Evolutionary conservation across 2,329 filamentous ascomycete genomes (phyloP).

Genomic region (Thermoascus crustaceus): DNA sequence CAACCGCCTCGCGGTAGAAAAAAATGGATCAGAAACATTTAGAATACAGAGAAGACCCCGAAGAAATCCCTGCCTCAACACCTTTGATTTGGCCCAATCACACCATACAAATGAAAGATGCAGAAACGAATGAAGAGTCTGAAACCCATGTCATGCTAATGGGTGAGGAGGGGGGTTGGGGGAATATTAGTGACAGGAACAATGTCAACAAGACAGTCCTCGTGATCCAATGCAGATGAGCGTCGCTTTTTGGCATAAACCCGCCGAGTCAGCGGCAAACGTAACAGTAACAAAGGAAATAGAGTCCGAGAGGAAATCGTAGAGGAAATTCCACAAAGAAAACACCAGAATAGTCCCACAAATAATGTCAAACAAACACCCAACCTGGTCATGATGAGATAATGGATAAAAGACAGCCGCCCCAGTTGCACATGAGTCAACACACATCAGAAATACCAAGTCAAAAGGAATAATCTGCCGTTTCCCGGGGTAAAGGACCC

Average conservation of each 20-base stretch:
- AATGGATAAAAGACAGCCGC: not conserved
- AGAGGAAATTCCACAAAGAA: conserved; percentile 5
- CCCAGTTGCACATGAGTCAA: too few relatives aligned
- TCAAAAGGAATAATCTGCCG: too few relatives aligned
- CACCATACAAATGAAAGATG: too few relatives aligned
- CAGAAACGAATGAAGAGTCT: too few relatives aligned
- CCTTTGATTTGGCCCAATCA: too few relatives aligned
- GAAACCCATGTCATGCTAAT: not conserved
- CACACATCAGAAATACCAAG: too few relatives aligned
- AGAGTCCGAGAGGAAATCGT: conserved; percentile 1
- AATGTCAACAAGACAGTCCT: conserved; percentile 8
- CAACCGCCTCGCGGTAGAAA: too few relatives aligned
- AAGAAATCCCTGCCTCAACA: not conserved
- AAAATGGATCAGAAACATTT: too few relatives aligned
- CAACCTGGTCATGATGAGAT: conserved; percentile 1
- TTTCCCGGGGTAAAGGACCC: too few relatives aligned
- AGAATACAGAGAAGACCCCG: not conserved
- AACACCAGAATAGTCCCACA: conserved; percentile 4
- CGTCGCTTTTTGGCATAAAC: too few relatives aligned
- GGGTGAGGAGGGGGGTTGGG: conserved; percentile 4
- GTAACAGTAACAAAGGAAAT: not conserved
- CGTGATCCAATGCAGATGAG: conserved; percentile 1
- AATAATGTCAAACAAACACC: conserved; percentile 2
- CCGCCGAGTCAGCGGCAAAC: too few relatives aligned
- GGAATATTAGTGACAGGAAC: conserved; percentile 9